Conservation (phyloP, 2,329 filamentous ascomycete species). For the Xylariomycetidae sp. region DNA sequence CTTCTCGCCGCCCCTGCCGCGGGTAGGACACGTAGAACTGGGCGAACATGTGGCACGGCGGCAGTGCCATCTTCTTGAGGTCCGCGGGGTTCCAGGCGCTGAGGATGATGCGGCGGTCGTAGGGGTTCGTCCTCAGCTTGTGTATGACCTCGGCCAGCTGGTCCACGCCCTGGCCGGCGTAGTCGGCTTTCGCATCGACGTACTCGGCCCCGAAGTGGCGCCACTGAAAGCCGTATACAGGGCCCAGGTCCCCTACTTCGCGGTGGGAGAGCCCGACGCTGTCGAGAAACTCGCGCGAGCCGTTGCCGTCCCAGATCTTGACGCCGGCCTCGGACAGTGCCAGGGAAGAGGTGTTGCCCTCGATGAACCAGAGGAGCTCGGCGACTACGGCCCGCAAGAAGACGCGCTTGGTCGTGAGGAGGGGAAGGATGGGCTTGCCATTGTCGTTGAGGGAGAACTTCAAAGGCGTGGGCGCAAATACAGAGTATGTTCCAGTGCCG, state of each 20-base stretch:
- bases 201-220: conserved; percentile 95
- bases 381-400: conserved; percentile 85
- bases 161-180: conserved; percentile 84
- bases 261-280: conserved; percentile 75
- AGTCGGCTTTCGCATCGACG: conserved; percentile 72
- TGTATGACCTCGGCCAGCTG: conserved; percentile 87
- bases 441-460: conserved; percentile 75
- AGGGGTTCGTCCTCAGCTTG: conserved; percentile 78
- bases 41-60: conserved; percentile 80
- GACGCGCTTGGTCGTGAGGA: conserved; percentile 96
- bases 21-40: conserved; percentile 74
- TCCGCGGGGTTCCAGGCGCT: conserved; percentile 90
- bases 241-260: conserved; percentile 83
- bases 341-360: conserved; percentile 74
- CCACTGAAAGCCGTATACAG: conserved; percentile 99
- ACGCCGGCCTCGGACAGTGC: conserved; percentile 75
- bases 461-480: conserved; percentile 82
- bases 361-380: conserved; percentile 95
- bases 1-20: conserved; percentile 13
- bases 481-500: conserved; percentile 84
- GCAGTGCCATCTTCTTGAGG: conserved; percentile 69
- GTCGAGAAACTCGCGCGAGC: conserved; percentile 85
- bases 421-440: conserved; percentile 67
- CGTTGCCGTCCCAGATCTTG: conserved; percentile 99
- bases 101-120: conserved; percentile 85